These are phyloP conservation scores for Bipolaris victoriae DNA, from an alignment of 2,329 filamentous ascomycete species.

Conservation along the genomic window DNA sequence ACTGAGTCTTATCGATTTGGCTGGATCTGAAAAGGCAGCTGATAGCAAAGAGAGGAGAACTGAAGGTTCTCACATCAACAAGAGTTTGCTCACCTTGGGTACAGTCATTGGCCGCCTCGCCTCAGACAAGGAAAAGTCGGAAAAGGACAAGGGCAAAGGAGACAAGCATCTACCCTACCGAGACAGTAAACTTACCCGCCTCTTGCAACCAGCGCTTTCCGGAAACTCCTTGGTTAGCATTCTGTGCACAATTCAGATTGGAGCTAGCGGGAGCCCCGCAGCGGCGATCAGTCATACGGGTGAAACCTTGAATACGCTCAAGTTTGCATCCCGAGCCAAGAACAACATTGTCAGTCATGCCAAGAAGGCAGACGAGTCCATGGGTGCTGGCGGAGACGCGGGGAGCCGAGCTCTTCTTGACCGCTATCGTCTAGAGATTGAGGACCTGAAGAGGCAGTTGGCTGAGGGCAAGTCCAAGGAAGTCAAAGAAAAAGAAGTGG, in stretches of 20 bases:
- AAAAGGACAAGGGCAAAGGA: conserved; percentile 77
- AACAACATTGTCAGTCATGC: conserved; percentile 98
- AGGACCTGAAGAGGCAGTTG: conserved; percentile 78
- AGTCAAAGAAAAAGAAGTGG: conserved; percentile 63
- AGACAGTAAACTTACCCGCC: conserved; percentile 93
- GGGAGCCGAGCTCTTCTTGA: conserved; percentile 87
- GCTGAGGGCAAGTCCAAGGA: conserved; percentile 71
- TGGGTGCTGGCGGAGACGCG: conserved; percentile 77
- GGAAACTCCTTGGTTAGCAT: conserved; percentile 96
- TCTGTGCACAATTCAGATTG: conserved; percentile 92
- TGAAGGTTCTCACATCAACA: conserved; percentile 98
- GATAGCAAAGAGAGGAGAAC: conserved; percentile 92
- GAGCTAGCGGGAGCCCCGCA: conserved; percentile 74
- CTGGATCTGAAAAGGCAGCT: conserved; percentile 93
- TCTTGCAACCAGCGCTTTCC: conserved; percentile 89
- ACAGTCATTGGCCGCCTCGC: conserved; percentile 95
- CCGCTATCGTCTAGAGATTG: conserved; percentile 91
- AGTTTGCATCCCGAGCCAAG: conserved; percentile 94
- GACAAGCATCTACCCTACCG: conserved; percentile 96
- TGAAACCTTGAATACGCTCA: conserved; percentile 94
- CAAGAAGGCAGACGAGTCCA: conserved; percentile 89
- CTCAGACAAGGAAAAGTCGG: conserved; percentile 77
- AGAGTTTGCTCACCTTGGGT: conserved; percentile 90
- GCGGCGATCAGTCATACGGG: conserved; percentile 75
- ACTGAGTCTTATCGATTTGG: conserved; percentile 91